Evolutionary conservation across 140 eudicot genomes (phyloP), one percentile per base, ranked within the genome.

Genomic region (Stevia rebaudiana): DNA sequence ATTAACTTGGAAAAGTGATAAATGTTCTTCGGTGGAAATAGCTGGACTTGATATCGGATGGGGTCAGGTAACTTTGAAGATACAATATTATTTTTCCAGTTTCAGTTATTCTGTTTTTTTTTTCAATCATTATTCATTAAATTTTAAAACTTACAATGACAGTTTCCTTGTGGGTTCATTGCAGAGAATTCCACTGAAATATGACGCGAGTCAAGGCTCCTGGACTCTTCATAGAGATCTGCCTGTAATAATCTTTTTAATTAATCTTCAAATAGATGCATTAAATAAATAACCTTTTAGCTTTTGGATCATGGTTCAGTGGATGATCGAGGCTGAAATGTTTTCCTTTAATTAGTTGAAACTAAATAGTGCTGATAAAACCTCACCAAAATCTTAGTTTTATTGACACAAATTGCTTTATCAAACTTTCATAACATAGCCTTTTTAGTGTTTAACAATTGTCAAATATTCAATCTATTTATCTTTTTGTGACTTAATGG

Each of bases 21-120:
- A 65, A 52, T 79, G 66, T 79, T 80, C 95, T 12, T 57, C 80
- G 0, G 95, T 91, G 46, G 96, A 87, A 77, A 79, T 91, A 64
- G 67, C 98, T 24, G 98, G 98, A 13, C 98, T 91, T 23, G 95
- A 91, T 81, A 79, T 91, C 48, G 96, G 98, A 25, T 87, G 96
- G 98, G 95, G 98, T 62, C 96, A 81, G 98, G 95, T 91, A 80
- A 75, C 43, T 22, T 30, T 31, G 58, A 71, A 39, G 40, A 66
- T 46, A 46, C 16, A 22, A 51, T 54, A 28, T 13, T 54, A 19
- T 25, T 54, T 36, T 56, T 47, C 13, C 3, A 50, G 69, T 50
- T 75, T 57, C 24, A 60, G 24, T 7, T 43, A 11, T 55, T 56
- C n/a, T 68, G 2, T 58, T 58, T 56, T 37, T 18, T 6, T 13